Evolutionary conservation across 768 basidiomycete genomes (phyloP), one percentile per base, ranked within the genome.

Genomic region (Mycena pura): DNA sequence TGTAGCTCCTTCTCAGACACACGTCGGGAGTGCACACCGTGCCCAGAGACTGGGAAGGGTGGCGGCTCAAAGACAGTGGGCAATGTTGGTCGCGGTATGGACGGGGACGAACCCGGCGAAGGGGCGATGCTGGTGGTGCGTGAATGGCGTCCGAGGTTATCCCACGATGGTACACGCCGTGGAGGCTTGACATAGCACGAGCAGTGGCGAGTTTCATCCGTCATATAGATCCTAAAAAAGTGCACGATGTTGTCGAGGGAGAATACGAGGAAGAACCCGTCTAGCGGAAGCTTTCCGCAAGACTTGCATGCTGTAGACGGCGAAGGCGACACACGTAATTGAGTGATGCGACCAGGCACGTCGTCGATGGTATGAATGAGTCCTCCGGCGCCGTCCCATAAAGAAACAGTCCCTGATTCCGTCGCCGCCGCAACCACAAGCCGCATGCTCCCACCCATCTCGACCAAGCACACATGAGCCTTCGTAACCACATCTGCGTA

Each of bases 41-140:
- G 92, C 3, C 82, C 91, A 6, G 90, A 93, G 22, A 95, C 83
- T 11, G 93, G 93, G 70, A 93, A 95, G 9, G 84, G 77, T 6
- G 83, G 75, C 0, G 79, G 70, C 52, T 88, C 86, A 21, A 74
- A 81, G 48, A 75, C 72, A 19, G 84, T 76, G 5, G 84, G 82
- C 15, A 85, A 68, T 55, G 84, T 78, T 44, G 84, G 79, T 53
- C 85, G 81, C 6, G 80, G 73, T 21, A 80, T 77, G 14, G 75
- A 70, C 6, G 87, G 84, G 1, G 86, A 85, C 3, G 76, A 73
- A 3, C 81, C 78, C 11, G 77, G 63, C 19, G 78, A 70, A 0
- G 83, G 76, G 6, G 78, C 78, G 24, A 73, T 76, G 71, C 91
- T 93, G 43, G 83, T 82, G 57, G 85, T 88, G 40, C 91, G 80